Evolutionary conservation across 495 filamentous ascomycete species (phyloP), one percentile per base, ranked within the genome.

Genomic region (Lentithecium fluviatile): DNA sequence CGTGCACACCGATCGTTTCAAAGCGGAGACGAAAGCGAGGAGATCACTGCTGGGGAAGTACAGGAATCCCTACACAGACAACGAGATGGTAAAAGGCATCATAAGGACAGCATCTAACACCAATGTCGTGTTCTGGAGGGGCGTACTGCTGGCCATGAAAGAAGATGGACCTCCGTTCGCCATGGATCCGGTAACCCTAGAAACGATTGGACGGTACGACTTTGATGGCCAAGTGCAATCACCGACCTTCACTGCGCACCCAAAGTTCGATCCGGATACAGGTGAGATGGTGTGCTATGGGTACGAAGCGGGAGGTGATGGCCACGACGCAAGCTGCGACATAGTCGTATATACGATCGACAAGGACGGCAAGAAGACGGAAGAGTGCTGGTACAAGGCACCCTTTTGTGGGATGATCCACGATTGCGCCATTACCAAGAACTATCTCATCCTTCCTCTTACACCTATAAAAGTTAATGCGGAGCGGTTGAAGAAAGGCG

Each of bases 241-340:
- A 12, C 72, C 78, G 6, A 84, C 80, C 0, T 84, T 86, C 58
- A 83, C 82, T 0, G 83, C 83, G 0, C 83, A 86, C 60, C 83
- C 83, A 0, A 86, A 86, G 65, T 72, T 83, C 48, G 82, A 84
- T 57, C 83, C 82, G 0, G 71, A 70, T 13, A 84, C 78, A 0
- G 77, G 78, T 11, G 83, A 86, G 34, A 66, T 69, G 67, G 64
- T 69, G 15, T 58, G 54, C 20, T 64, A 59, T n/a, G 66, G 66
- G 0, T 12, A 80, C 70, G 0, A 79, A 77, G 64, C 68, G 62
- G 0, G 76, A 73, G 58, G 58, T 1, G 64, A 69, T 54, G 66
- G 66, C 0, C 58, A 66, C 29, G 66, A 69, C 34, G 66, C 62
- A 12, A 69, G 66, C 40, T 40, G 29, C 38, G 66, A 69, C 32